Percentiles rank a stretch among this genome's conserved stretches.
Conservation (phyloP, 2,329 filamentous ascomycete genomes). For the Elsinoe fawcettii region DNA sequence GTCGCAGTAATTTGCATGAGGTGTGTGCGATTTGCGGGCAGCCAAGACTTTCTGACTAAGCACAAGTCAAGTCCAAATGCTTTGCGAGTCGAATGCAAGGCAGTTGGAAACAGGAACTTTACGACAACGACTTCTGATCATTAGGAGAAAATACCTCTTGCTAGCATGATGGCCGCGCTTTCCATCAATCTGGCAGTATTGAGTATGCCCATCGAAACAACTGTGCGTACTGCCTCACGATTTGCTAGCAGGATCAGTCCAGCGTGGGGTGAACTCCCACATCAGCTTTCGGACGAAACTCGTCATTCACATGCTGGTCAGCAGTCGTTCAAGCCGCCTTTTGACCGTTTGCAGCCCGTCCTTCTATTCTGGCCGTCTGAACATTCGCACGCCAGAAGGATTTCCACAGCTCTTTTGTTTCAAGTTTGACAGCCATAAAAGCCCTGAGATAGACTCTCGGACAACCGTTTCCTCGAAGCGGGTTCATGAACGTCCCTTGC, state of each 20-base stretch:
- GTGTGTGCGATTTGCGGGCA: conserved; percentile 15
- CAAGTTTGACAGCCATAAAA: neutral
- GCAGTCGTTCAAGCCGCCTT: neutral
- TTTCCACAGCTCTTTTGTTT: neutral
- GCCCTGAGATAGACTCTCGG: conserved; percentile 7
- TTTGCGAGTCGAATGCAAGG: no score
- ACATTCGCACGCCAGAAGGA: neutral
- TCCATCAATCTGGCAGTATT: no score
- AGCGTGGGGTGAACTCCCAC: neutral
- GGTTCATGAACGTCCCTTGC: neutral
- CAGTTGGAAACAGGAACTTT: no score
- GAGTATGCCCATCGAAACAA: no score
- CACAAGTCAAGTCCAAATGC: neutral
- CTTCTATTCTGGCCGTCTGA: conserved; percentile 3
- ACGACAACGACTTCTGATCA: no score
- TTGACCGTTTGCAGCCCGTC: neutral
- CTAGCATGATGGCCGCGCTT: no score
- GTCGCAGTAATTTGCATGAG: conserved; percentile 11
- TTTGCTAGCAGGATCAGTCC: neutral
- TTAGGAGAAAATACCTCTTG: no score
- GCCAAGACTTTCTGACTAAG: conserved; percentile 14
- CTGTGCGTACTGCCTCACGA: no score
- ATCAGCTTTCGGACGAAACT: conserved; percentile 1
- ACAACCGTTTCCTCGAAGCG: neutral
- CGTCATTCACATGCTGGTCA: conserved; percentile 1